Conservation (phyloP, 345 rosid species). For the Lepidium didymum region DNA sequence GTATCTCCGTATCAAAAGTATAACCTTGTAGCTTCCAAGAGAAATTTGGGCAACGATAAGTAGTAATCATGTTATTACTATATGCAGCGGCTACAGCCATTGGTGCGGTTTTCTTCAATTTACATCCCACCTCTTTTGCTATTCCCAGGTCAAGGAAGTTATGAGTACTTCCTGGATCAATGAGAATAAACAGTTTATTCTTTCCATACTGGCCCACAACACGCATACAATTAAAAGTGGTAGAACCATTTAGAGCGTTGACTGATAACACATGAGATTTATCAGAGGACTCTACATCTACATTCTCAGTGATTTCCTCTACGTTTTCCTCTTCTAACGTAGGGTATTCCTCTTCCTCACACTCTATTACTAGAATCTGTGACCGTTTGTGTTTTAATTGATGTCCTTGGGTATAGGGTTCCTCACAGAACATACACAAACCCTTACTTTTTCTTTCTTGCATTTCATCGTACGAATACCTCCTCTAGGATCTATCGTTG, state of each 20-base stretch:
- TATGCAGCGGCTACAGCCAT: too few relatives aligned
- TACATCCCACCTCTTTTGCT: too few relatives aligned
- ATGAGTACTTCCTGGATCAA: too few relatives aligned
- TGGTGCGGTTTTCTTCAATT: too few relatives aligned
- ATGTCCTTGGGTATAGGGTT: background rate
- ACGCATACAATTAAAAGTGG: background rate
- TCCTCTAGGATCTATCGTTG: too few relatives aligned
- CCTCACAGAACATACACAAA: background rate
- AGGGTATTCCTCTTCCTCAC: background rate
- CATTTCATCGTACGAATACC: background rate
- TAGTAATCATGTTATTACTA: too few relatives aligned
- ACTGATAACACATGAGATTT: background rate
- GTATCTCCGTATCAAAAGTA: too few relatives aligned
- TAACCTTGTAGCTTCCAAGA: too few relatives aligned
- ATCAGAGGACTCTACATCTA: too few relatives aligned
- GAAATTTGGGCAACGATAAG: too few relatives aligned
- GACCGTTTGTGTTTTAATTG: background rate
- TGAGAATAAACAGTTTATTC: background rate
- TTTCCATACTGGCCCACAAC: background rate
- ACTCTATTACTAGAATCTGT: background rate
- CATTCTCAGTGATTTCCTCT: too few relatives aligned
- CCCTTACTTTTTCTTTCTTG: background rate
- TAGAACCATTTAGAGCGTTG: background rate
- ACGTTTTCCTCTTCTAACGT: background rate
- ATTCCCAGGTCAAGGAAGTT: too few relatives aligned